Base-by-base conservation (phyloP, 2,329 filamentous ascomycete species). In the Trichoderma sp. region DNA sequence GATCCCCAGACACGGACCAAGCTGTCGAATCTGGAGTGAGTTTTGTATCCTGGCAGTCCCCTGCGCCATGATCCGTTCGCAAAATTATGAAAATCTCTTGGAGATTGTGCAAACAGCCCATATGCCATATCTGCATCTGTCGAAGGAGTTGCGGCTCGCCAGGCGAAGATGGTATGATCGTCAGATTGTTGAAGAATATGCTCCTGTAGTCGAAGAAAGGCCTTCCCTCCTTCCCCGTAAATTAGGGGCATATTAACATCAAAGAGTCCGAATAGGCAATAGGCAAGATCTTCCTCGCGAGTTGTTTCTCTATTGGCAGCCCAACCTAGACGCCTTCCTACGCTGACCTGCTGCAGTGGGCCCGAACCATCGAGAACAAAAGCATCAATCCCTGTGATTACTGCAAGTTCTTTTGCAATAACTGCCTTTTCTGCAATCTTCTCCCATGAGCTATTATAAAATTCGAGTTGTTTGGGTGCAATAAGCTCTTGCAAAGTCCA, bases 131-230 rank as follows among this genome's bases (percentile, higher is more conserved):
- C 43, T 51, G 4, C 0, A 21, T 51, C n/a, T 21, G 1, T 12
- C n/a, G 43, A 21, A 51, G 43, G 1, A 1, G n/a, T 51, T 12
- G 43, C 18, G 43, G 43, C 43, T 51, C n/a, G 43, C 43, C 43
- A 51, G 43, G 43, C 43, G 9, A 51, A 51, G 9, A 51, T 51
- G 4, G 43, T 51, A 1, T 51, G 43, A 21, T 51, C 43, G 1
- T 51, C 43, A 51, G 43, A 51, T 21, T 51, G 43, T 12, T 51
- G 43, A 51, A 51, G 43, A 51, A 51, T 51, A 21, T 51, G 43
- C 1, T 51, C 43, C n/a, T 51, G 43, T 51, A 51, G 43, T 51
- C 43, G 43, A 51, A 51, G n/a, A 51, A 51, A 51, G 12, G 43
- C 43, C 9, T 12, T 51, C 43, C n/a, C 43, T 4, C 43, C 43